These are phyloP conservation scores for Lodderomyces parapsilosis DNA, from an alignment of 1,139 yeast genomes.

Conservation along the genomic window DNA sequence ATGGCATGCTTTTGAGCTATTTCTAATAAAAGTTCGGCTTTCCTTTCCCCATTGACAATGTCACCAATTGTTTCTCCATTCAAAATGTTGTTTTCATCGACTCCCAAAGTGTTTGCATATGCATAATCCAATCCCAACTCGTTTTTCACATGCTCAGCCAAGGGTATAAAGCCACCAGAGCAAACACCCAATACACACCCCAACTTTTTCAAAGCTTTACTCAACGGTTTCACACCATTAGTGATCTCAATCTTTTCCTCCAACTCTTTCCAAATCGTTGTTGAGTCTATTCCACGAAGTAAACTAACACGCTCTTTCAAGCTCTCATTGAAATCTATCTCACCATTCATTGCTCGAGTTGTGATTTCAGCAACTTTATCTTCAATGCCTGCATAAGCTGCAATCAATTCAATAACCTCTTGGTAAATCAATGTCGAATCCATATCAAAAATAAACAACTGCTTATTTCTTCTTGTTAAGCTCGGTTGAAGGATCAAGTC, in stretches of 20 bases:
- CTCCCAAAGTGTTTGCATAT: conserved; percentile 72
- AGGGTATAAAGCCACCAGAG: conserved; percentile 91
- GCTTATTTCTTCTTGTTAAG: conserved; percentile 45
- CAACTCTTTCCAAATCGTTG: conserved; percentile 75
- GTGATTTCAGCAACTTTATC: conserved; percentile 60
- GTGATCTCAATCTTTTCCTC: conserved; percentile 70
- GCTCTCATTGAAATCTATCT: conserved; percentile 85
- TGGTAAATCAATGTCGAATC: conserved; percentile 95
- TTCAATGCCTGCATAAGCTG: conserved; percentile 32
- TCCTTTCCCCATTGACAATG: conserved; percentile 81
- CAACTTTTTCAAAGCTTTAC: conserved; percentile 55
- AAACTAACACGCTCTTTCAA: conserved; percentile 71
- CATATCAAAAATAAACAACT: conserved; percentile 90
- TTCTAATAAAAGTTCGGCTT: conserved; percentile 69
- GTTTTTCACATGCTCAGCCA: conserved; percentile 73
- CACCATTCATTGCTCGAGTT: conserved; percentile 96
- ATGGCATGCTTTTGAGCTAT: conserved; percentile 66
- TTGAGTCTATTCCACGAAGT: conserved; percentile 75
- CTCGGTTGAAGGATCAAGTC: conserved; percentile 38
- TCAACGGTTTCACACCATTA: conserved; percentile 76
- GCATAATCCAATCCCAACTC: conserved; percentile 80
- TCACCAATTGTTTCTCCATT: conserved; percentile 65
- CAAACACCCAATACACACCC: conserved; percentile 82
- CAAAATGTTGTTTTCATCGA: conserved; percentile 49
- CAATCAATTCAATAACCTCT: conserved; percentile 93